phyloP scores from a whole-genome alignment of 306 rosid species.

The Malus asiatica region DNA sequence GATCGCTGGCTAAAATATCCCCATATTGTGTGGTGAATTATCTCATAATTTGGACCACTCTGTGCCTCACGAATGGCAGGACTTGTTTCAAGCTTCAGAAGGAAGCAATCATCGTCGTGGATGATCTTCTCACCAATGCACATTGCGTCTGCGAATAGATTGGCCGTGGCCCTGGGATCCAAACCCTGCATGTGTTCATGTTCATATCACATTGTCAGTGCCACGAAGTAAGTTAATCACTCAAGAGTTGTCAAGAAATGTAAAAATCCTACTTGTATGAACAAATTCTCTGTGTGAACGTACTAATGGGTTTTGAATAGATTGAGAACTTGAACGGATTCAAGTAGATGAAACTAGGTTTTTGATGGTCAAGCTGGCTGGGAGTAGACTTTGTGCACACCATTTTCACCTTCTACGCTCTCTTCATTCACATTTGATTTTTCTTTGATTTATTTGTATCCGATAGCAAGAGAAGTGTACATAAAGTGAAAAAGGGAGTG shows the following conservation, averaged over 20 bases:
- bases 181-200: conserved; percentile 40
- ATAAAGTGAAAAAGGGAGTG: too few relatives aligned
- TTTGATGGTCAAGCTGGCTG: too few relatives aligned
- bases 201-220: background rate
- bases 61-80: conserved; percentile 68
- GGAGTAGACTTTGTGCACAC: too few relatives aligned
- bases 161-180: conserved; percentile 88
- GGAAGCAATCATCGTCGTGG: conserved; percentile 74
- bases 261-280: background rate
- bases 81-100: conserved; percentile 66
- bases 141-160: conserved; percentile 64
- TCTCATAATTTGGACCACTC: conserved; percentile 56
- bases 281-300: too few relatives aligned
- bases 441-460: too few relatives aligned
- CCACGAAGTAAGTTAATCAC: background rate
- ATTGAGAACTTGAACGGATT: too few relatives aligned
- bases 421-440: too few relatives aligned
- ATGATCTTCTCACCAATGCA: conserved; percentile 86
- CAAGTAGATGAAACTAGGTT: too few relatives aligned
- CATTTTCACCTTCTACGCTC: too few relatives aligned
- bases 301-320: too few relatives aligned
- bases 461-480: too few relatives aligned
- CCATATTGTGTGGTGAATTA: conserved; percentile 86
- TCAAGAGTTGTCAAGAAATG: too few relatives aligned
- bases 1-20: conserved; percentile 94